These are phyloP conservation scores for Madurella fahalii DNA, from an alignment of 2,329 filamentous ascomycete genomes.

Conservation along the genomic window DNA sequence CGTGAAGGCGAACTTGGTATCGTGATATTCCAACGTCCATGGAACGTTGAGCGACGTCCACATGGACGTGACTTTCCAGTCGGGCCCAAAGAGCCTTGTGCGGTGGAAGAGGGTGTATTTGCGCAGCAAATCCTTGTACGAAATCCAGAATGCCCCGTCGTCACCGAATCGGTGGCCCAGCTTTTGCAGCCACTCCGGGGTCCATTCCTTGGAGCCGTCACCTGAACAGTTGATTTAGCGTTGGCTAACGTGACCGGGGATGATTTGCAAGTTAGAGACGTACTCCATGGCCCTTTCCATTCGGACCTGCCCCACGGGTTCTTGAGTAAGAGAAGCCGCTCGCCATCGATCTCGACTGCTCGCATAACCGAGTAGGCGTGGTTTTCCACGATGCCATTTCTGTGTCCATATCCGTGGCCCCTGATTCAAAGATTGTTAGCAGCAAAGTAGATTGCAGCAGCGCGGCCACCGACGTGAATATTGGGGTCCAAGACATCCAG, in stretches of 20 bases:
- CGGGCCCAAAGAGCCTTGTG: constrained; percentile 56
- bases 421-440: constrained; percentile 1
- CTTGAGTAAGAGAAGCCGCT: constrained; percentile 47
- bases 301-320: constrained; percentile 61
- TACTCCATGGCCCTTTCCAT: constrained; percentile 56
- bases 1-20: constrained; percentile 56
- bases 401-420: constrained; percentile 57
- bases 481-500: background rate
- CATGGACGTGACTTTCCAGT: constrained; percentile 55
- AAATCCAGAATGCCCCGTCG: constrained; percentile 62
- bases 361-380: constrained; percentile 61
- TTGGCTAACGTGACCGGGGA: constrained; percentile 23
- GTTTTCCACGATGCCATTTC: constrained; percentile 54
- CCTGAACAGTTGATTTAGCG: constrained; percentile 9
- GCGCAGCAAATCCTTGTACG: constrained; percentile 57
- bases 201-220: constrained; percentile 60
- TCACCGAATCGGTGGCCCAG: constrained; percentile 57
- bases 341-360: constrained; percentile 45
- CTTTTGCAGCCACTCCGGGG: constrained; percentile 52
- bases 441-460: background rate
- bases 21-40: constrained; percentile 58
- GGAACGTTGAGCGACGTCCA: constrained; percentile 61
- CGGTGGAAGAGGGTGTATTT: constrained; percentile 61
- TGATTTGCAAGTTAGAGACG: background rate
- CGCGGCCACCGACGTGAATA: too few relatives aligned